These are phyloP conservation scores for Malus sylvestris DNA, from an alignment of 306 rosid genomes.

Conservation along the genomic window DNA sequence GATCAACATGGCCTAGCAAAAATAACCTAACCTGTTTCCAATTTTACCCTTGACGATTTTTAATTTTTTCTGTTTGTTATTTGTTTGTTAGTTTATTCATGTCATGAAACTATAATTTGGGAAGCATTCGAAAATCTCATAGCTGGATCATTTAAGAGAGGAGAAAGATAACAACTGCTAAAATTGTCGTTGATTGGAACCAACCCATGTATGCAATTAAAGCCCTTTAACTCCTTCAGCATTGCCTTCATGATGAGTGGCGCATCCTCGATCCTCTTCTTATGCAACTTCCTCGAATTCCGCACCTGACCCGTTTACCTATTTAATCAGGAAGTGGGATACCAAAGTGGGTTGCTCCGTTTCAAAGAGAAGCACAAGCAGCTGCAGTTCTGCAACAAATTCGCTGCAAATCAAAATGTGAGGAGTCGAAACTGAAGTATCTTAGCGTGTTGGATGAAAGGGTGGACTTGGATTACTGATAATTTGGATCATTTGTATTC, in stretches of 20 bases:
- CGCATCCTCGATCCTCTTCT: slow-evolving; percentile 50
- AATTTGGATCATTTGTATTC: slow-evolving; percentile 79
- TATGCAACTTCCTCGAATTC: slow-evolving; percentile 55
- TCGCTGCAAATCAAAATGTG: slow-evolving; percentile 30
- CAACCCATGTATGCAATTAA: slow-evolving; percentile 40
- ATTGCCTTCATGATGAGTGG: slow-evolving; percentile 42
- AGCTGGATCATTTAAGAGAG: too few relatives aligned
- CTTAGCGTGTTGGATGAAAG: slow-evolving; percentile 70
- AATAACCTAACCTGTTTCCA: too few relatives aligned
- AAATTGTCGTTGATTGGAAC: neutral
- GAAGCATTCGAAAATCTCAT: too few relatives aligned
- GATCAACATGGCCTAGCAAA: too few relatives aligned
- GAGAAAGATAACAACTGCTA: slow-evolving; percentile 6
- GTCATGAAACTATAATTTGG: too few relatives aligned
- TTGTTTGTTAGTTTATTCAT: too few relatives aligned
- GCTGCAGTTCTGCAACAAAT: slow-evolving; percentile 31
- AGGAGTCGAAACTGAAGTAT: slow-evolving; percentile 33
- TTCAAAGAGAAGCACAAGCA: slow-evolving; percentile 37
- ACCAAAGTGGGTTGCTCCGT: slow-evolving; percentile 54
- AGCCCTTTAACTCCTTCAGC: slow-evolving; percentile 43
- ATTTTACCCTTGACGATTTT: too few relatives aligned
- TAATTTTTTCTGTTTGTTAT: too few relatives aligned
- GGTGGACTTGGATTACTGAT: slow-evolving; percentile 97
- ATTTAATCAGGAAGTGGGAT: slow-evolving; percentile 74
- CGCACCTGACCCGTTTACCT: slow-evolving; percentile 39